Evolutionary conservation across 106 monocot species (phyloP).

Genomic region (Agapanthus africanus): DNA sequence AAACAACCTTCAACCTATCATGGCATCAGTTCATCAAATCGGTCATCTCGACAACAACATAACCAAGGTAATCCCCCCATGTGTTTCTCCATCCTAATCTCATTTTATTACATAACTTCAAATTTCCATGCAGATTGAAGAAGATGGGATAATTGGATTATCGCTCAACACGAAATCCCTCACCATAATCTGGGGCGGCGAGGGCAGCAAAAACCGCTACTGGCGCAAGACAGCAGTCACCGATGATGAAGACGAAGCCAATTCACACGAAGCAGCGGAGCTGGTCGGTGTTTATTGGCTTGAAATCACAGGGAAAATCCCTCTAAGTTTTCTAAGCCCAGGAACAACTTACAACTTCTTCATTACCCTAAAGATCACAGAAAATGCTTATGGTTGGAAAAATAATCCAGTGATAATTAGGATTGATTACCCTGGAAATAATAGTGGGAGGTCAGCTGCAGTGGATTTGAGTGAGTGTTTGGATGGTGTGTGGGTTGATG

Average conservation of each 20-base stretch:
- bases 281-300: constrained; percentile 17
- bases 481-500: not conserved
- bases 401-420: not conserved
- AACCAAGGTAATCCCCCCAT: not conserved
- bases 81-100: not conserved
- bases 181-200: constrained; percentile 14
- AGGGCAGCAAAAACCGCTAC: constrained; percentile 11
- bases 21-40: not conserved
- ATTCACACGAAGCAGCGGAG: constrained; percentile 3
- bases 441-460: not conserved
- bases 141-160: not conserved
- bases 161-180: constrained; percentile 5
- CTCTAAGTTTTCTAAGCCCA: constrained; percentile 8
- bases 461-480: not conserved
- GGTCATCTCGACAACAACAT: not conserved
- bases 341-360: constrained; percentile 9
- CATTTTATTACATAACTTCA: not conserved
- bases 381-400: not conserved
- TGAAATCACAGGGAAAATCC: constrained; percentile 15
- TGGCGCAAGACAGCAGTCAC: not conserved
- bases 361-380: not conserved
- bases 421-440: constrained; percentile 2
- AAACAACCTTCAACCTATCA: not conserved
- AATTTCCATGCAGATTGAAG: not conserved
- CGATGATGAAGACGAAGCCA: not conserved